Evolutionary conservation across 2,329 filamentous ascomycete genomes (phyloP), one percentile per base, ranked within the genome.

Genomic region (Gaeumannomyces sp.): DNA sequence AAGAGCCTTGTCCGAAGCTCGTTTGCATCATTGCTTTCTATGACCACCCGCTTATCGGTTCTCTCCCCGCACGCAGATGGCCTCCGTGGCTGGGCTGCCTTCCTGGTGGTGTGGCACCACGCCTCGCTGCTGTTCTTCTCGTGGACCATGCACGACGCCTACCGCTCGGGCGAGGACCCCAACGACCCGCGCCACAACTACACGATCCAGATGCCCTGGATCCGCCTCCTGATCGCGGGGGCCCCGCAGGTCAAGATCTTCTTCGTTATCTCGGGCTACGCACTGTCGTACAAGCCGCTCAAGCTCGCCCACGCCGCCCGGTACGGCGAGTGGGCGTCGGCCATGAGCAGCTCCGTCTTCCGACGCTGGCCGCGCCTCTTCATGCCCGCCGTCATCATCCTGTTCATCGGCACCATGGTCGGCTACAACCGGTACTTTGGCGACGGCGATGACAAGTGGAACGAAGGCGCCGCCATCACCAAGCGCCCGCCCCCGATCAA

Each of bases 41-140:
- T 28, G n/a, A 61, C 4, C 25, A 45, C 35, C 35, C 33, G 28
- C 29, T 14, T 29, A 35, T 57, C 22, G 19, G 13, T 22, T 29
- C n/a, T 7, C 29, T 8, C 53, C 28, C 7, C 25, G 10, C n/a
- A 7, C n/a, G 14, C 27, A 72, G 83, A 86, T 68, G 83, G 83
- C 8, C 74, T 86, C 25, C 75, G 84, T 69, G 84, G 84, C 8
- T 80, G 84, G 64, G 82, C 83, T 4, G 82, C 83, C 3, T 76
- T 86, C 45, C 72, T 85, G 50, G 83, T 86, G 7, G 85, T 85
- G 67, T 76, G 78, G 65, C 79, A 82, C 62, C 80, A 84, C 72
- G 69, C 71, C 38, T 72, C 71, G 10, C 68, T 76, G 14, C 60
- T 75, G 10, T 74, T 68, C 66, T 75, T 75, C 67, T 65, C 70